phyloP scores from a whole-genome alignment of 2,329 filamentous ascomycete species.

The Fusarium citri region DNA sequence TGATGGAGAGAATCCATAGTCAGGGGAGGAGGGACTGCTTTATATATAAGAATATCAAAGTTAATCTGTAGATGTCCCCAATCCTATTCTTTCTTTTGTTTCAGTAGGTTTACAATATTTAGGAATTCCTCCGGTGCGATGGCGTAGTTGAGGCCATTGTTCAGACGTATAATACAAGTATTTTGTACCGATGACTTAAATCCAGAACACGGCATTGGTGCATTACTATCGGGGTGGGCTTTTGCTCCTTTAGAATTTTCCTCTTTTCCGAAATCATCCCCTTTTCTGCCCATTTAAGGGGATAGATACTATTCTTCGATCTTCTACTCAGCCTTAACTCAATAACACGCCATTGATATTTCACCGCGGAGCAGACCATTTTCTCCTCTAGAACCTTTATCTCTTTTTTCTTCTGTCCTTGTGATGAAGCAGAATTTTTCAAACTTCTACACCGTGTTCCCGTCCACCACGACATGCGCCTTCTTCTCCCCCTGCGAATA shows the following conservation, averaged over 20 bases:
- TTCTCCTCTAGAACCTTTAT: background rate
- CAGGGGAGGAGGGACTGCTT: background rate
- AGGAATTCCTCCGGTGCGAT: background rate
- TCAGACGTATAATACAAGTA: background rate
- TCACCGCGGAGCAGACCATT: too few species aligned
- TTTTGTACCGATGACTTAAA: background rate
- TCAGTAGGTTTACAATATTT: background rate
- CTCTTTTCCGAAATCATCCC: accelerated
- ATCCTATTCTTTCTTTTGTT: background rate
- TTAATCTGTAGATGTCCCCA: background rate
- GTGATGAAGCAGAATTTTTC: background rate
- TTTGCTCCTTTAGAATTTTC: background rate
- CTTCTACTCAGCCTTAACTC: too few species aligned
- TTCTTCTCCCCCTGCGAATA: constrained; percentile 28
- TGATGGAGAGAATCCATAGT: background rate
- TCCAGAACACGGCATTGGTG: background rate
- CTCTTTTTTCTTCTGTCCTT: background rate
- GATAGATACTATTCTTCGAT: background rate
- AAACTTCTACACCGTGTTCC: background rate
- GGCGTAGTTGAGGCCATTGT: background rate
- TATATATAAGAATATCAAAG: background rate
- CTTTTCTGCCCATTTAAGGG: background rate
- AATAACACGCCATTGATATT: background rate
- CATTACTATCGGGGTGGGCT: background rate
- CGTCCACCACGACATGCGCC: constrained; percentile 16